Base-by-base conservation (phyloP, 2,329 filamentous ascomycete species). In the Ilyonectria mors-panacis region DNA sequence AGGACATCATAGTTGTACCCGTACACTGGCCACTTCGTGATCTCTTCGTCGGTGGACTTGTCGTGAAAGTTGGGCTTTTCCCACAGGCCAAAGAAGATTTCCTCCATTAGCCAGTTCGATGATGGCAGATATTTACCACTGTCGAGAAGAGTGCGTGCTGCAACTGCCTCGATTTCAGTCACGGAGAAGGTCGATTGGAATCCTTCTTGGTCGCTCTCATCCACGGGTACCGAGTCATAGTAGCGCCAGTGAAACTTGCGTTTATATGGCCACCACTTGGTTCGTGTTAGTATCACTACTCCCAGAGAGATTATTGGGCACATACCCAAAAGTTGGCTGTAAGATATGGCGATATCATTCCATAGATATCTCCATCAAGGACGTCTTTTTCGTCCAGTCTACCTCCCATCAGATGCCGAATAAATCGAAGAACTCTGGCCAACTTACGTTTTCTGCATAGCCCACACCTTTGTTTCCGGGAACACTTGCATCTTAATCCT, bases 1-100 rank as follows among this genome's bases (percentile, higher is more conserved):
- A 87, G 78, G 10, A 87, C 84, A 71, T 87, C 85, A 71, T 87
- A 86, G 77, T 86, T 86, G 80, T 82, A 86, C 12, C 85, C 85
- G 68, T 86, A 86, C 28, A 87, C 85, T 17, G 85, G 85, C 84
- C 84, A 87, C 4, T 78, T 68, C 0, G 71, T 72, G 62, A 87
- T 82, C n/a, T 77, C 68, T 59, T 78, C 61, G 75, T 85, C 79
- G 33, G 83, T 86, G 15, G 77, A 80, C 79, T 86, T 87, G 64
- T 87, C 85, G 65, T 79, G 84, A 77, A 87, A 87, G 77, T 87
- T 87, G 62, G 85, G 85, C 57, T 79, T 78, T n/a, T 81, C 80
- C 85, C 85, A 87, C 6, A 82, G 74, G 4, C 76, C 76, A 70
- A 87, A 87, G 71, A 86, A 85, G 65, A 84, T 85, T 26, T 81